phyloP scores from a whole-genome alignment of 768 basidiomycete species.

The Pulveroboletus frians region DNA sequence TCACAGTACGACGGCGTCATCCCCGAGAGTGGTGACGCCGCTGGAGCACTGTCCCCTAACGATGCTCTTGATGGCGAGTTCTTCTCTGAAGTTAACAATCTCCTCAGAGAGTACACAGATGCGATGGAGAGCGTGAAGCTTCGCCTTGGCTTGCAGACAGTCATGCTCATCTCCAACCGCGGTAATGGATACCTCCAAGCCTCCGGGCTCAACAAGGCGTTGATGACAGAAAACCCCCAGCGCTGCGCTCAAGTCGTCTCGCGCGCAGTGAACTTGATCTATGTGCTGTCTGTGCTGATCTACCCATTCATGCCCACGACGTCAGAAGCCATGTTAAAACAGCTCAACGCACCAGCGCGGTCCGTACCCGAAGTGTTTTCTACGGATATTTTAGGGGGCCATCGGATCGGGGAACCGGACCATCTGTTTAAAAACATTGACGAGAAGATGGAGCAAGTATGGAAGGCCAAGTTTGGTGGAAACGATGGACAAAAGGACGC shows the following conservation, averaged over 20 bases:
- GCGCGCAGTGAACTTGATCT: slow-evolving; percentile 90
- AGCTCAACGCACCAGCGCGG: slow-evolving; percentile 87
- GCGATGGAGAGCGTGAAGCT: slow-evolving; percentile 92
- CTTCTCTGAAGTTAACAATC: slow-evolving; percentile 69
- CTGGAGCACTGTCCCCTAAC: slow-evolving; percentile 65
- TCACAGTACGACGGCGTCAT: slow-evolving; percentile 77
- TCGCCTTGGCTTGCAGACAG: slow-evolving; percentile 77
- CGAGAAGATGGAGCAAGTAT: slow-evolving; percentile 80
- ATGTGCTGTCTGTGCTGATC: slow-evolving; percentile 75
- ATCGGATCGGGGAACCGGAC: slow-evolving; percentile 78
- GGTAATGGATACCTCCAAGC: slow-evolving; percentile 96
- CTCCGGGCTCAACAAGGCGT: slow-evolving; percentile 83
- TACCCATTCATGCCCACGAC: slow-evolving; percentile 98
- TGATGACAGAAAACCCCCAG: slow-evolving; percentile 73
- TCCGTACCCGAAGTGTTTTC: slow-evolving; percentile 66
- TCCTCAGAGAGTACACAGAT: slow-evolving; percentile 74
- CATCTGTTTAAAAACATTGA: slow-evolving; percentile 95
- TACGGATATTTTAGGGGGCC: slow-evolving; percentile 83
- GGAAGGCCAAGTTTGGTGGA: slow-evolving; percentile 79
- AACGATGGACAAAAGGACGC: slow-evolving; percentile 39
- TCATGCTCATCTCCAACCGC: slow-evolving; percentile 84
- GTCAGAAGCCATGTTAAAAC: slow-evolving; percentile 69
- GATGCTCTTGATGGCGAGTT: slow-evolving; percentile 70
- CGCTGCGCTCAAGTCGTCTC: slow-evolving; percentile 89
- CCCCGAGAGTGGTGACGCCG: slow-evolving; percentile 69